A percentile compares a stretch with the other conserved stretches of the same genome.
phyloP scores from a whole-genome alignment of 176 grass and related monocot species.

The Puccinellia tenuiflora region DNA sequence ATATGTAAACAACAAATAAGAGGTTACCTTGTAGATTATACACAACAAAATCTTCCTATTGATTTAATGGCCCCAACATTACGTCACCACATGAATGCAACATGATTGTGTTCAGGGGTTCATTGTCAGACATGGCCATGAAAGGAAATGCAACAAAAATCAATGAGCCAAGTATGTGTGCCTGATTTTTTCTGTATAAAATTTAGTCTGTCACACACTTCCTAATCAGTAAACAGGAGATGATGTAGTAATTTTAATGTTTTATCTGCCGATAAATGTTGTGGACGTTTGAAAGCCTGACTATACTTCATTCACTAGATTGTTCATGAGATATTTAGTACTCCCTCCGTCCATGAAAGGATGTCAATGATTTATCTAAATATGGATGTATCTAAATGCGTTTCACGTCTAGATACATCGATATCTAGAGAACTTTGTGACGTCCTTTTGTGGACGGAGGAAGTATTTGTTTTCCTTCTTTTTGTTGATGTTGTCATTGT shows the following conservation, averaged over 20 bases:
- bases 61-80: background rate
- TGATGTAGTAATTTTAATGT: background rate
- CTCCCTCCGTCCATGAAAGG: too few species aligned
- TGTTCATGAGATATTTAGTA: background rate
- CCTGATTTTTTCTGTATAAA: background rate
- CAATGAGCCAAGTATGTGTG: background rate
- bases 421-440: too few species aligned
- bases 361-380: too few species aligned
- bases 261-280: background rate
- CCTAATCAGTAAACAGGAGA: background rate
- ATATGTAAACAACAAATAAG: background rate
- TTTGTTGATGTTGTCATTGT: background rate
- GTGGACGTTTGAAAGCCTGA: background rate
- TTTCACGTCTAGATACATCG: too few species aligned
- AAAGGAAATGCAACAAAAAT: background rate
- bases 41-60: background rate
- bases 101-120: background rate
- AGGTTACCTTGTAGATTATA: background rate
- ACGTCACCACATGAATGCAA: too few species aligned
- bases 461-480: background rate
- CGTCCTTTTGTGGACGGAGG: too few species aligned
- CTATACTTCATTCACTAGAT: background rate
- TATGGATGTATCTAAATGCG: too few species aligned
- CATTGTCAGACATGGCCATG: background rate
- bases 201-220: background rate